phyloP scores from a whole-genome alignment of 768 basidiomycete genomes.

The Pulveroboletus sp. region DNA sequence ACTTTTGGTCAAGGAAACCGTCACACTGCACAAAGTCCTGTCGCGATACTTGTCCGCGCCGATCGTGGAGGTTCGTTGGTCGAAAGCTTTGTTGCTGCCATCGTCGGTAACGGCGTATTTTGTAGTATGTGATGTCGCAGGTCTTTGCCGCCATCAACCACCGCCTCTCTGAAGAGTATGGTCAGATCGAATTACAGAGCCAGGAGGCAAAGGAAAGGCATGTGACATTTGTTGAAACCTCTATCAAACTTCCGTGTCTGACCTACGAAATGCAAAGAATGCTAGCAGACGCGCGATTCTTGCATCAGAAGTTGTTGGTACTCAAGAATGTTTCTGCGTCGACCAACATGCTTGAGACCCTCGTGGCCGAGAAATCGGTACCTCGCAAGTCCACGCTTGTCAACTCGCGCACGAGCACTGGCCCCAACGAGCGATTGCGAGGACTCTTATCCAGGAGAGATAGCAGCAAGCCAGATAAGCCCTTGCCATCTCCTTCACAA shows the following conservation, averaged over 20 bases:
- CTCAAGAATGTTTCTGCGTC: slow-evolving; percentile 73
- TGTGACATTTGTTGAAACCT: slow-evolving; percentile 8
- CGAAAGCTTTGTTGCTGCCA: slow-evolving; percentile 7
- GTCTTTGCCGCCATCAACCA: slow-evolving; percentile 93
- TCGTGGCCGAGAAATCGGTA: slow-evolving; percentile 78
- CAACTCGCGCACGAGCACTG: slow-evolving; percentile 20
- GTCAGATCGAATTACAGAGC: slow-evolving; percentile 75
- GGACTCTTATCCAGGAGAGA: slow-evolving; percentile 34
- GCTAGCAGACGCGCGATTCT: slow-evolving; percentile 71
- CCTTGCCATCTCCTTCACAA: slow-evolving; percentile 26
- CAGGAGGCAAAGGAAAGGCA: slow-evolving; percentile 86
- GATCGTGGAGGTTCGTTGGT: slow-evolving; percentile 70
- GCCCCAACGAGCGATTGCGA: slow-evolving; percentile 37
- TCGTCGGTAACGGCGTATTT: slow-evolving; percentile 11
- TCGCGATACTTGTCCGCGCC: slow-evolving; percentile 80
- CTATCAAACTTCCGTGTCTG: slow-evolving; percentile 11
- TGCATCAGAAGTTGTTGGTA: slow-evolving; percentile 71
- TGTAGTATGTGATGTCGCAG: slow-evolving; percentile 88
- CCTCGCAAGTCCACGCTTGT: slow-evolving; percentile 35
- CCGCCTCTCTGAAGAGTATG: slow-evolving; percentile 84
- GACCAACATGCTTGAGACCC: slow-evolving; percentile 78
- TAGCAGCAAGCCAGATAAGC: slow-evolving; percentile 26
- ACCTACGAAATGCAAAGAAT: slow-evolving; percentile 48
- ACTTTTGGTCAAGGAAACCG: slow-evolving; percentile 89
- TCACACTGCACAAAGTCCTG: slow-evolving; percentile 92